Conservation (phyloP, 345 rosid genomes). For the Anacardium occidentale region DNA sequence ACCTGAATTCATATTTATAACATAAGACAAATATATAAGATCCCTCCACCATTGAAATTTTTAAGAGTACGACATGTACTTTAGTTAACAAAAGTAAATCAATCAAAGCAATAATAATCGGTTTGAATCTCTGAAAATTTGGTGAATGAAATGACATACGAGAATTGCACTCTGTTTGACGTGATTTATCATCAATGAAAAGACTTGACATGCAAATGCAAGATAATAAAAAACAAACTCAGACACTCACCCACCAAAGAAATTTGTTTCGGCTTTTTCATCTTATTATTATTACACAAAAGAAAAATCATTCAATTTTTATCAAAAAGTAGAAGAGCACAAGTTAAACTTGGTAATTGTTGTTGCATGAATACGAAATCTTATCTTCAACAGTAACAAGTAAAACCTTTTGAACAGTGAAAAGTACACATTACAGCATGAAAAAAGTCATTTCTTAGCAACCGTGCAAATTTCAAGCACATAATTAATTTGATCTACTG, state of each 20-base stretch:
- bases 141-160: not conserved
- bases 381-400: not conserved
- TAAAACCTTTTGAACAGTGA: not conserved
- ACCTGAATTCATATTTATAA: constrained; percentile 44
- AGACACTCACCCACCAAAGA: too few species aligned
- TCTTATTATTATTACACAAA: not conserved
- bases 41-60: not conserved
- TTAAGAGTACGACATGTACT: not conserved
- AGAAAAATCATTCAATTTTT: not conserved
- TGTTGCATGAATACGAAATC: not conserved
- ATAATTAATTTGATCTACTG: constrained; percentile 4
- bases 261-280: not conserved
- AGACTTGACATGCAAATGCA: not conserved
- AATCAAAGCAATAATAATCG: not conserved
- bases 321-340: not conserved
- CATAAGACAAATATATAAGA: not conserved
- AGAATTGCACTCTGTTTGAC: not conserved
- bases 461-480: not conserved
- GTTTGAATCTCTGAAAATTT: not conserved
- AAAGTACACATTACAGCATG: not conserved
- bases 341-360: not conserved
- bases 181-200: not conserved
- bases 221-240: too few species aligned
- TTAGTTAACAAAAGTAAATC: not conserved
- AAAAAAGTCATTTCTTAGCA: too few species aligned